Evolutionary conservation across 1,284 basidiomycete species (phyloP).

Genomic region (Somion occarium): DNA sequence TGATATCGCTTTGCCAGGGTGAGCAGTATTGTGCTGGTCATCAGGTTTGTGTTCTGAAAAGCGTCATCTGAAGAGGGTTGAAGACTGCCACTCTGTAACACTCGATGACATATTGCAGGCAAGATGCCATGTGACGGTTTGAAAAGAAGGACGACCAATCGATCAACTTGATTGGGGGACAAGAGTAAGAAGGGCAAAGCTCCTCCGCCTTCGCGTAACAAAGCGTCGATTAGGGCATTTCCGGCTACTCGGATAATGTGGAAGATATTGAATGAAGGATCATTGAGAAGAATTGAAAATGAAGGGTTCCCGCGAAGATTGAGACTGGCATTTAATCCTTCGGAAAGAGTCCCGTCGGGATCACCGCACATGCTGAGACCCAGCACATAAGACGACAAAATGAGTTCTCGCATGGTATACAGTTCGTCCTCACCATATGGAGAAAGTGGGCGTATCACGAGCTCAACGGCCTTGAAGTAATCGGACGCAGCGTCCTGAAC

Average conservation of each 20-base stretch:
- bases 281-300: slow-evolving; percentile 7
- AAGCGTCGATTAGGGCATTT: slow-evolving; percentile 16
- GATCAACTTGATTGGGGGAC: slow-evolving; percentile 37
- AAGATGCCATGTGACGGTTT: slow-evolving; percentile 31
- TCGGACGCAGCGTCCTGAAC: slow-evolving; percentile 14
- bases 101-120: slow-evolving; percentile 29
- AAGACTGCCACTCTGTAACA: slow-evolving; percentile 8
- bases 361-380: slow-evolving; percentile 16
- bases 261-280: slow-evolving; percentile 17
- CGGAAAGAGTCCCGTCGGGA: slow-evolving; percentile 12
- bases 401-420: slow-evolving; percentile 22
- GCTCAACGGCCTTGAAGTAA: slow-evolving; percentile 20
- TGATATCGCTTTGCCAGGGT: slow-evolving; percentile 55
- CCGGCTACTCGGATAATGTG: slow-evolving; percentile 18
- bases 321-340: slow-evolving; percentile 10
- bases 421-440: slow-evolving; percentile 13
- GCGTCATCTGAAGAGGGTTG: slow-evolving; percentile 19
- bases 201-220: slow-evolving; percentile 19
- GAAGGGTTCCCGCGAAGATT: slow-evolving; percentile 7
- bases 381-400: slow-evolving; percentile 19
- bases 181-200: slow-evolving; percentile 41
- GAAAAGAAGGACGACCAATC: slow-evolving; percentile 33
- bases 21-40: slow-evolving; percentile 49
- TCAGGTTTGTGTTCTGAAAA: slow-evolving; percentile 30
- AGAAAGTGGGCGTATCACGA: slow-evolving; percentile 17